Base-by-base conservation (phyloP, 371 early-diverging fungal species). In the Lichtheimia hyalospora region DNA sequence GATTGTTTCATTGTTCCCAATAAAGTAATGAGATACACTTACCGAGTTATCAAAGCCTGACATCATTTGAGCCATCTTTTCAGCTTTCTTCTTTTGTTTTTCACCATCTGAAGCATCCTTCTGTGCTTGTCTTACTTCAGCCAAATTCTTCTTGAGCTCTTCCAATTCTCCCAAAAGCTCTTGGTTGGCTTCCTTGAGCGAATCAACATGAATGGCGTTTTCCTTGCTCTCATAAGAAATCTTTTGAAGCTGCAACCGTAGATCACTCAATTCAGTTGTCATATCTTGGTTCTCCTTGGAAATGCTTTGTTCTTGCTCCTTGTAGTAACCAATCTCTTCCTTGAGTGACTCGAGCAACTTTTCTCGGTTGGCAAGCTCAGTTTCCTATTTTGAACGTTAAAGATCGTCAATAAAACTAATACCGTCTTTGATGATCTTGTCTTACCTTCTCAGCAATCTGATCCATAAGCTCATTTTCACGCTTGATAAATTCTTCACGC, bases 401-500 rank as follows among this genome's bases (percentile, higher is more conserved):
- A 0, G 10, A 34, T 34, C 10, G 34, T 34, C 8, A 34, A 34
- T 34, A 34, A 34, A 27, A 34, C 10, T 5, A 10, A 34, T 28
- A 7, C 34, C 2, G 10, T 8, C 34, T 8, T 34, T 8, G 10
- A 8, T 34, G 34, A 0, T 4, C 2, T 10, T 34, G 34, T 8
- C 10, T 41, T 50, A 68, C 69, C 73, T 94, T 95, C 57, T 96
- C 94, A 0, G 92, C 83, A 49, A 96, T 74, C 64, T 91, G 89
- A 65, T 96, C 95, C 66, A 86, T 85, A 57, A 96, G 81, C 65
- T 96, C 96, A 70, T 94, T 95, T 72, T 98, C 97, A 44, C 97
- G 86, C 55, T 85, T 82, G 75, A 96, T 64, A 66, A 96, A 96
- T 60, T 93, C 96, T 44, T 96, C 96, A 42, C 94, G 84, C 71